A percentile compares a stretch with the other conserved stretches of the same genome.
Evolutionary conservation across 495 filamentous ascomycete genomes (phyloP).

Genomic region (Penicillium taxi): DNA sequence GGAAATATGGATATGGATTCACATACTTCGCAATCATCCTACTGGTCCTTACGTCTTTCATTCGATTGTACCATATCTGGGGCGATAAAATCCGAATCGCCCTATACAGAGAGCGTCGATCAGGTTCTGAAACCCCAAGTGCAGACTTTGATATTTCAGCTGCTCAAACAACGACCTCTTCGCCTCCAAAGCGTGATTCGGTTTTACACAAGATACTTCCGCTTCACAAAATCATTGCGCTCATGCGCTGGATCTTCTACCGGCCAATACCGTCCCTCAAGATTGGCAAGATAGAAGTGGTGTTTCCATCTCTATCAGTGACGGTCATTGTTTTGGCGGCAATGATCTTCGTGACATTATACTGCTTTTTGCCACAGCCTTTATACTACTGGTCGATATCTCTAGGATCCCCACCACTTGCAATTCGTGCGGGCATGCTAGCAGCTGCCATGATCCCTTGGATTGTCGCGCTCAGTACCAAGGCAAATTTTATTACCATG

Average conservation of each 20-base stretch:
- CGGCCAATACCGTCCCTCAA: constrained; percentile 65
- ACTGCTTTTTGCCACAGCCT: constrained; percentile 75
- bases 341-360: constrained; percentile 65
- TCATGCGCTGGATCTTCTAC: constrained; percentile 81
- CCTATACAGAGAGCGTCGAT: constrained; percentile 66
- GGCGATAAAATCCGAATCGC: constrained; percentile 82
- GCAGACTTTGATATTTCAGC: constrained; percentile 59
- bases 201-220: constrained; percentile 60
- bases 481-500: constrained; percentile 77
- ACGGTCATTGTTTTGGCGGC: constrained; percentile 55
- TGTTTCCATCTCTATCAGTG: constrained; percentile 70
- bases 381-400: constrained; percentile 75
- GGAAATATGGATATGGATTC: constrained; percentile 82
- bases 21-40: constrained; percentile 76
- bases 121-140: constrained; percentile 50
- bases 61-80: constrained; percentile 76
- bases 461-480: constrained; percentile 84
- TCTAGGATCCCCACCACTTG: constrained; percentile 81
- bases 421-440: constrained; percentile 88
- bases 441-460: constrained; percentile 90
- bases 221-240: constrained; percentile 65
- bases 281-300: constrained; percentile 53
- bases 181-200: constrained; percentile 50
- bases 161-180: constrained; percentile 64
- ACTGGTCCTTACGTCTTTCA: constrained; percentile 50